Conservation (phyloP, 1,139 yeast species). For the Lodderomyces elongisporus region DNA sequence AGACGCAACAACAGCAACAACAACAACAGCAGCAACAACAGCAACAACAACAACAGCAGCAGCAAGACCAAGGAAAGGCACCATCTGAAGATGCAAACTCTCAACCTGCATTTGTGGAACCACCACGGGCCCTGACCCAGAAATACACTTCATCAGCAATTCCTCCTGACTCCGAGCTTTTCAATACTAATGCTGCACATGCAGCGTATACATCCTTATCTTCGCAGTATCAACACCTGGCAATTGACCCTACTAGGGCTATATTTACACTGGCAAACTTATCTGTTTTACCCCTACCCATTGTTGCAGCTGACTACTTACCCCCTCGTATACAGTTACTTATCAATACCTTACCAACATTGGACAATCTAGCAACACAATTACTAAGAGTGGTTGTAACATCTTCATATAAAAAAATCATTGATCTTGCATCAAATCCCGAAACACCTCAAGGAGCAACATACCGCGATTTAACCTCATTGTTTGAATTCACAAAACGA, state of each 20-base stretch:
- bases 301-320: constrained; percentile 51
- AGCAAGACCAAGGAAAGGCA: background rate
- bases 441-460: constrained; percentile 73
- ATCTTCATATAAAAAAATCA: constrained; percentile 68
- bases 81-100: background rate
- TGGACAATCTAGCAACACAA: constrained; percentile 74
- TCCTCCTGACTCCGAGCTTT: constrained; percentile 41
- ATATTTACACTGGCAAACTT: constrained; percentile 48
- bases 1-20: constrained; percentile 24
- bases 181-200: constrained; percentile 38
- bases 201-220: constrained; percentile 42
- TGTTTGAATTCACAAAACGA: constrained; percentile 69
- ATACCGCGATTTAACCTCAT: constrained; percentile 63
- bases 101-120: constrained; percentile 33
- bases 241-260: constrained; percentile 15
- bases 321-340: constrained; percentile 60
- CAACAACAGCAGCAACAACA: constrained; percentile 19
- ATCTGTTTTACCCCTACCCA: constrained; percentile 53
- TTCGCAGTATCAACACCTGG: constrained; percentile 18
- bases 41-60: constrained; percentile 1
- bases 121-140: constrained; percentile 1
- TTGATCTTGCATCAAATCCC: constrained; percentile 67
- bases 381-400: constrained; percentile 62
- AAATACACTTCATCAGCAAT: constrained; percentile 15
- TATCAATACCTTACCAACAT: constrained; percentile 61